Conservation (phyloP, 768 basidiomycete genomes). For the Mycena capillaripes region DNA sequence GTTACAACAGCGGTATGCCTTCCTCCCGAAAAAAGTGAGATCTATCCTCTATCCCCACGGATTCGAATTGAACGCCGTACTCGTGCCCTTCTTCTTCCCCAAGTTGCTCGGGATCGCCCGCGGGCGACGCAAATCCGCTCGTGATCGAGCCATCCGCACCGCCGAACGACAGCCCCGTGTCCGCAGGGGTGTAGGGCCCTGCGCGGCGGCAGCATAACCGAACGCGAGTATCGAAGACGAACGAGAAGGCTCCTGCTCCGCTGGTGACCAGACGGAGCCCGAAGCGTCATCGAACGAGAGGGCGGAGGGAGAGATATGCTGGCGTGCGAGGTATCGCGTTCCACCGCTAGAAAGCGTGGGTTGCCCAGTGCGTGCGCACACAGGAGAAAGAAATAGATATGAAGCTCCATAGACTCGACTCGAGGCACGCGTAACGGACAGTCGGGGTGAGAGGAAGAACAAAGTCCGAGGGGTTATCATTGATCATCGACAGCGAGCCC, state of each 20-base stretch:
- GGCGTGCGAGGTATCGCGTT: too few species aligned
- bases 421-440: too few species aligned
- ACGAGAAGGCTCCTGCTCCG: slow-evolving; percentile 22
- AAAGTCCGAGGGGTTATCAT: too few species aligned
- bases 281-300: slow-evolving; percentile 32
- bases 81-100: slow-evolving; percentile 38
- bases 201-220: slow-evolving; percentile 23
- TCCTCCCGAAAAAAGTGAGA: background rate
- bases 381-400: too few species aligned
- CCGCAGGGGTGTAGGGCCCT: slow-evolving; percentile 37
- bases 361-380: too few species aligned
- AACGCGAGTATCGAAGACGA: slow-evolving; percentile 11
- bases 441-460: too few species aligned
- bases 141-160: slow-evolving; percentile 68
- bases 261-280: slow-evolving; percentile 32
- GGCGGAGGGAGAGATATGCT: background rate
- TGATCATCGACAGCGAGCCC: too few species aligned
- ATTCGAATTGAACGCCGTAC: slow-evolving; percentile 30
- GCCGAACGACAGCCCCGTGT: slow-evolving; percentile 61
- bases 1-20: slow-evolving; percentile 21
- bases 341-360: too few species aligned
- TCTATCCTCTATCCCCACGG: slow-evolving; percentile 31
- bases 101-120: slow-evolving; percentile 48
- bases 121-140: slow-evolving; percentile 27
- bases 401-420: too few species aligned